Base-by-base conservation (phyloP, 495 filamentous ascomycete genomes). In the Aspergillus kassunensis region DNA sequence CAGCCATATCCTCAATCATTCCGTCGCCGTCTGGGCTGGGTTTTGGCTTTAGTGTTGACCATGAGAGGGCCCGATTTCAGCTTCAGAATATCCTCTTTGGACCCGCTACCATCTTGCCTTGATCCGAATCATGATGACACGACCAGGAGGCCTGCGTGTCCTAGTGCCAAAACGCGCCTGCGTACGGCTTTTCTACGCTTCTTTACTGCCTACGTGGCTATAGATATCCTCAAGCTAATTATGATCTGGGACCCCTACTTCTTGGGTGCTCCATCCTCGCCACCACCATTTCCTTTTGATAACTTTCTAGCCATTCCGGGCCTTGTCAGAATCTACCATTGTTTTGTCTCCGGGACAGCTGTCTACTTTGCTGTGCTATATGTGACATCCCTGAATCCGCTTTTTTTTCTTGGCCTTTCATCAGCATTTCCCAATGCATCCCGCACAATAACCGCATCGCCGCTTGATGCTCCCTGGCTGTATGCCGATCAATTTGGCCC, bases 11-110 rank as follows among this genome's bases (percentile, higher is more conserved):
- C 90, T 5, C 50, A 68, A 13, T 65, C 71, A 3, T 75, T 91
- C 40, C 50, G 60, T 11, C 77, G 83, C 52, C 83, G 90, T 2
- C 58, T 95, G 13, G 78, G 81, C 49, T 96, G 90, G 89, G 76
- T 78, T 10, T 63, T 80, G 11, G 87, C 89, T 44, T 65, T 93
- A 15, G 68, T 85, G 34, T 76, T 76, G 53, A 86, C 85, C 54
- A 83, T 90, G 59, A 75, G 88, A 23, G 85, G 88, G 0, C 78
- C 83, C 8, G 87, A 88, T 57, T 96, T 89, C 89, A 89, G 85
- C 59, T 88, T 82, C 77, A 77, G 83, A 13, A 78, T 81, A 43
- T 64, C 80, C 9, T 74, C 73, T 19, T 62, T 88, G 3, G 82
- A 82, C 7, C 75, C 80, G 9, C 73, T 86, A 23, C 85, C 86